Evolutionary conservation across 768 basidiomycete species (phyloP), one percentile per base, ranked within the genome.

Genomic region (Pleurotus sapidus): DNA sequence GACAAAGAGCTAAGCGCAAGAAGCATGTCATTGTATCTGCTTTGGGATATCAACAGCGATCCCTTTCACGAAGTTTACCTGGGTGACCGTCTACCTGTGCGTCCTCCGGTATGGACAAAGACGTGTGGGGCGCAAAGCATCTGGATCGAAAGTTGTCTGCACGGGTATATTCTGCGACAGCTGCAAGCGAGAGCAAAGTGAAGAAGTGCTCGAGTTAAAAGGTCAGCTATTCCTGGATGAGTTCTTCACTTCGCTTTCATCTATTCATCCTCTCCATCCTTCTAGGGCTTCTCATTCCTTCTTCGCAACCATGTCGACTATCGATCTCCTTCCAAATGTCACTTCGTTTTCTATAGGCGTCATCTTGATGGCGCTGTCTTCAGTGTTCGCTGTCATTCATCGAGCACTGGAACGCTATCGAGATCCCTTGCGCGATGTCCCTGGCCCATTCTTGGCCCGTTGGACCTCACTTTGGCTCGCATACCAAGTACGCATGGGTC

Each of bases 391-490:
- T 14, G 40, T 39, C 27, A 17, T 47, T 37, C 53, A 55, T 27
- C 39, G 50, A 20, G 23, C 17, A 27, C 17, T 59, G n/a, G 20
- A 55, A 8, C 43, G 20, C 53, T 40, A 56, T 27, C 58, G 58
- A 45, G 58, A 55, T 48, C 58, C 58, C 15, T 34, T 64, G 37
- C 46, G 55, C 39, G 55, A 63, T 42, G 65, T 72, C 18, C 71
- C 71, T 2, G 71, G 71, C 2, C 71, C 71, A 2, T 63, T 66
- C 38, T 57, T 70, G 1, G 69, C 70, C 8, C 60, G 65, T 25
- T 70, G 64, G 63, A 68, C 70, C 20, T 59, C 67, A 20, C 59
- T 72, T 12, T 72, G 70, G 72, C 62, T 70, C 3, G 68, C 68
- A 20, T 73, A 69, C 50, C 67, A 73, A 24, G 68, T 66, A 3